These are phyloP conservation scores for Coemansia sp. DNA, from an alignment of 192 early-diverging fungal genomes.

Conservation along the genomic window DNA sequence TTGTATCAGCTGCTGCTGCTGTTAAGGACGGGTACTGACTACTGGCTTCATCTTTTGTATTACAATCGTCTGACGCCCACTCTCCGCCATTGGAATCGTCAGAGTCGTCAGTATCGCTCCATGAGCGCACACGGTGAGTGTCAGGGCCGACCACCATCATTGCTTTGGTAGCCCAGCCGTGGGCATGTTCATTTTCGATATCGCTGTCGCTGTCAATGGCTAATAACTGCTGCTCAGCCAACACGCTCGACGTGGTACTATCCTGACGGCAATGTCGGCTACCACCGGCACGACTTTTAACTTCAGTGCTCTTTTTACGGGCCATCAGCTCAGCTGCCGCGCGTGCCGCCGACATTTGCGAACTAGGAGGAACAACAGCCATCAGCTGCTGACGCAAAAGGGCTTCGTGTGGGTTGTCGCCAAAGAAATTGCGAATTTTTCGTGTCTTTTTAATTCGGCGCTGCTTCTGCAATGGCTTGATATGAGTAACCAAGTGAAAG, in stretches of 20 bases:
- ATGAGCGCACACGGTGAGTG: constrained; percentile 11
- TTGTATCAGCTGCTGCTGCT: constrained; percentile 5
- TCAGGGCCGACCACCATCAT: constrained; percentile 13
- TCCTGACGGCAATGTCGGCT: constrained; percentile 13
- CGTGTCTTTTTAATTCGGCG: constrained; percentile 63
- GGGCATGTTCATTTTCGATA: constrained; percentile 15
- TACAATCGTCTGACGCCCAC: neutral
- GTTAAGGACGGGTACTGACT: neutral
- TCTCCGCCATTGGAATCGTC: neutral
- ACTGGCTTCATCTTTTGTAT: neutral
- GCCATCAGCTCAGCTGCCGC: constrained; percentile 52
- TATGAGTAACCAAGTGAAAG: constrained; percentile 58
- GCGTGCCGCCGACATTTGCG: constrained; percentile 35
- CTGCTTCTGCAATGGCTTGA: constrained; percentile 61
- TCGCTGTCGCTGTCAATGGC: constrained; percentile 48
- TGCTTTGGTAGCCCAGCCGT: constrained; percentile 36
- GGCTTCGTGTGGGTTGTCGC: constrained; percentile 61
- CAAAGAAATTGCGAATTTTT: constrained; percentile 73
- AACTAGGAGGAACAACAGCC: constrained; percentile 55
- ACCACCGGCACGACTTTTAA: constrained; percentile 9
- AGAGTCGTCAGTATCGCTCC: constrained; percentile 27
- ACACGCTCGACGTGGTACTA: constrained; percentile 24
- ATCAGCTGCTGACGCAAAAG: constrained; percentile 59
- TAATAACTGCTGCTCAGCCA: constrained; percentile 33
- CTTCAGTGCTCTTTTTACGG: constrained; percentile 33